Conservation (phyloP, 2,329 filamentous ascomycete species). For the Aspergillus terreus region DNA sequence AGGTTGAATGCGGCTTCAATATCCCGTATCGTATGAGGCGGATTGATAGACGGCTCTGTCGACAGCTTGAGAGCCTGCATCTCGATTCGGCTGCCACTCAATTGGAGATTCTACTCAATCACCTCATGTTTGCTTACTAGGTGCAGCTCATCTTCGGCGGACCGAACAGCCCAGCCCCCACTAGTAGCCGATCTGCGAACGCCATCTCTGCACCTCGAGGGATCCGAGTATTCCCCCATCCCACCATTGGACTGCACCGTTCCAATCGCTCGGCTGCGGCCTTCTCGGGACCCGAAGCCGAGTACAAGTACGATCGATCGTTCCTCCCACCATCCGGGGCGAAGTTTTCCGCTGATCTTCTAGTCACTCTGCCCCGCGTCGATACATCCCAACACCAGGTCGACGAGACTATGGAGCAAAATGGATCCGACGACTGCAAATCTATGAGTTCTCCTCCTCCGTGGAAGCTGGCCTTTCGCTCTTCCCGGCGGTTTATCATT, state of each 20-base stretch:
- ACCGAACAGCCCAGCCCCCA: not conserved
- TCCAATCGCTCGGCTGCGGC: not conserved
- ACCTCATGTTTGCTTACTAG: too few species aligned
- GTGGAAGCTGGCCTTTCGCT: constrained; percentile 30
- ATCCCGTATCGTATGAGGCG: too few species aligned
- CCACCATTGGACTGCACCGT: not conserved
- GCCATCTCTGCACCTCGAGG: not conserved
- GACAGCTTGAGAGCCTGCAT: too few species aligned
- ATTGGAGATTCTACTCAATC: too few species aligned
- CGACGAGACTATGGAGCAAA: not conserved
- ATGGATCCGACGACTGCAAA: not conserved
- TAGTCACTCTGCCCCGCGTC: not conserved
- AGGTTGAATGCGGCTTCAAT: too few species aligned
- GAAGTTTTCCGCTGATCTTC: too few species aligned
- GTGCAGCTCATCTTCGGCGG: not conserved
- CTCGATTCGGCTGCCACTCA: not conserved
- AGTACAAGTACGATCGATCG: not conserved
- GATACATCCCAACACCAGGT: not conserved
- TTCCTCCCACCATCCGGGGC: not conserved
- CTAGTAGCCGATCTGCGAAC: not conserved
- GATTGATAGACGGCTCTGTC: too few species aligned
- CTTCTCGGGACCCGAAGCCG: not conserved
- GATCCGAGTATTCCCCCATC: not conserved
- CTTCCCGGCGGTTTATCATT: constrained; percentile 38
- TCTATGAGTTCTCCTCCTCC: constrained; percentile 5